phyloP scores from a whole-genome alignment of 1,284 basidiomycete genomes.

The Marasmius fiardii region DNA sequence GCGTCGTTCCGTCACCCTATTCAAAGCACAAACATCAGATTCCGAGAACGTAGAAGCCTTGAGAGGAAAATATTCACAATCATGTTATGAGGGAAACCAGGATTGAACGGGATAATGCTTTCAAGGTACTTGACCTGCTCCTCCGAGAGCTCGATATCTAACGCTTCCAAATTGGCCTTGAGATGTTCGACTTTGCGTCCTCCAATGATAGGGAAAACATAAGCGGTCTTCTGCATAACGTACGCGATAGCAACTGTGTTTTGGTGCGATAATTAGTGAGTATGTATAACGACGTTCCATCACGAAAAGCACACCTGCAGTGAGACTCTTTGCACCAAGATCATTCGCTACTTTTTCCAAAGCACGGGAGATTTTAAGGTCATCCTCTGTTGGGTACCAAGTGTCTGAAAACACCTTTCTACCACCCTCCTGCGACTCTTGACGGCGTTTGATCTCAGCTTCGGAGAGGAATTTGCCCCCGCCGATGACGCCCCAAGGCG shows the following conservation, averaged over 20 bases:
- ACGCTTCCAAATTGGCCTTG: not conserved
- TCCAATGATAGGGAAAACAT: not conserved
- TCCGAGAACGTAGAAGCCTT: too few species aligned
- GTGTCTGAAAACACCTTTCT: not conserved
- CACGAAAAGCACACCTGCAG: not conserved
- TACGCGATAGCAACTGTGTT: not conserved
- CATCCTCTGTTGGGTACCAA: not conserved
- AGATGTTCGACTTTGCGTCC: not conserved
- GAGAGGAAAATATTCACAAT: not conserved
- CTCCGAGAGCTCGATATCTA: not conserved
- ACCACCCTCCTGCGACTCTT: not conserved
- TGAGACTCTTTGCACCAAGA: not conserved
- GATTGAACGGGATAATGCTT: not conserved
- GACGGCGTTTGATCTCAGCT: not conserved
- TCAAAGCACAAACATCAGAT: too few species aligned
- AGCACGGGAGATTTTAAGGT: not conserved
- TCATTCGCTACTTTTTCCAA: not conserved
- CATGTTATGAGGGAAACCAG: not conserved
- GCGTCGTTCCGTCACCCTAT: too few species aligned
- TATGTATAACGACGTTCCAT: not conserved
- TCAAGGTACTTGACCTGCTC: not conserved
- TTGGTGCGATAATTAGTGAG: not conserved
- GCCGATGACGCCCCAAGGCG: not conserved
- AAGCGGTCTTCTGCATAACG: not conserved
- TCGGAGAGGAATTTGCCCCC: not conserved